Conservation (phyloP, 1,284 basidiomycete genomes). For the Puccinia triticina region DNA sequence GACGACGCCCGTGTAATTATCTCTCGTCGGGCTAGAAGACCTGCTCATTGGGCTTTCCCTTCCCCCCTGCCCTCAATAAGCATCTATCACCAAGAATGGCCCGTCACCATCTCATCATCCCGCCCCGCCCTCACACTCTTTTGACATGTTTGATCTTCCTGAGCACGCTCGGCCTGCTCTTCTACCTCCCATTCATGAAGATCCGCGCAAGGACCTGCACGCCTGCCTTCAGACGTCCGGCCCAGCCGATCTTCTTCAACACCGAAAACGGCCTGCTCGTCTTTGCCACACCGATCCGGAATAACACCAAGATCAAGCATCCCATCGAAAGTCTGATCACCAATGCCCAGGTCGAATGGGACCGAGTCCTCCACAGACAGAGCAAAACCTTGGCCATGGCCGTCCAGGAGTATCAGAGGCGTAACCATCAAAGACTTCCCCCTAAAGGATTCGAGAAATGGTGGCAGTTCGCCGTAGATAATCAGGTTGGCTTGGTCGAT, state of each 20-base stretch:
- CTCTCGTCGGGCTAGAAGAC: too few relatives aligned
- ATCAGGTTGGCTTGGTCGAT: slow-evolving; percentile 57
- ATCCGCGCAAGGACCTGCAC: neutral
- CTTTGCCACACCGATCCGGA: slow-evolving; percentile 24
- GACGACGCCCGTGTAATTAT: too few relatives aligned
- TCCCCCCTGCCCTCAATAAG: neutral
- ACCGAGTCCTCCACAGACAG: slow-evolving; percentile 61
- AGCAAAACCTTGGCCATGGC: slow-evolving; percentile 63
- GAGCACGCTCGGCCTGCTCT: slow-evolving; percentile 1
- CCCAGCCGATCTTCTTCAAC: slow-evolving; percentile 13
- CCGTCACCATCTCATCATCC: neutral
- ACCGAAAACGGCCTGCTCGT: slow-evolving; percentile 32
- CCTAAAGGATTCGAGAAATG: slow-evolving; percentile 51
- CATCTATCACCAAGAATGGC: neutral
- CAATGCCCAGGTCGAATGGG: slow-evolving; percentile 63
- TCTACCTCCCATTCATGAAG: slow-evolving; percentile 26
- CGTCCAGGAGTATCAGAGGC: slow-evolving; percentile 62
- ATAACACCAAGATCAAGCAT: slow-evolving; percentile 53
- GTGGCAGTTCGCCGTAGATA: slow-evolving; percentile 56
- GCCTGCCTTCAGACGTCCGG: neutral
- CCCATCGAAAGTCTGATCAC: slow-evolving; percentile 62
- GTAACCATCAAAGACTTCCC: slow-evolving; percentile 58
- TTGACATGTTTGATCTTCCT: slow-evolving; percentile 5
- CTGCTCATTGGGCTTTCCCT: too few relatives aligned
- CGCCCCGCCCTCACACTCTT: slow-evolving; percentile 15